These are phyloP conservation scores for Coemansia erecta DNA, from an alignment of 192 early-diverging fungal genomes.

Conservation along the genomic window DNA sequence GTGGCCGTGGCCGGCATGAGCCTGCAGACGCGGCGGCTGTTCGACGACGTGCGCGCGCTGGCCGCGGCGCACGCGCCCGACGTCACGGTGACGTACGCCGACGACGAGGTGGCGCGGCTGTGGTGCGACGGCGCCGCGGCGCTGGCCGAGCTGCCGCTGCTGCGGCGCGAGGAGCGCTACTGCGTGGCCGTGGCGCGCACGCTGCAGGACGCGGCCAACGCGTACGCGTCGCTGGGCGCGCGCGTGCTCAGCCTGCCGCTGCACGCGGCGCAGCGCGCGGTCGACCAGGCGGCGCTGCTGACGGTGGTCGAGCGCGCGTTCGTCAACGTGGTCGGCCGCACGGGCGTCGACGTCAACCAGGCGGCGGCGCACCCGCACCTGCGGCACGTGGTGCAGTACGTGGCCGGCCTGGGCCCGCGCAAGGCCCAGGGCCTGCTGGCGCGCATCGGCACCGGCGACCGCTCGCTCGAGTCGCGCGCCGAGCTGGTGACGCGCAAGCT, in stretches of 20 bases:
- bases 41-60: conserved; percentile 62
- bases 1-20: conserved; percentile 81
- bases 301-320: conserved; percentile 77
- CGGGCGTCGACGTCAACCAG: conserved; percentile 90
- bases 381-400: conserved; percentile 76
- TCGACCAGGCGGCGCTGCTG: conserved; percentile 66
- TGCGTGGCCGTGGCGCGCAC: conserved; percentile 79
- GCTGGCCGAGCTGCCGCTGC: conserved; percentile 67
- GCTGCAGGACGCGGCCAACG: conserved; percentile 79
- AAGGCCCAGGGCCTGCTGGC: conserved; percentile 80
- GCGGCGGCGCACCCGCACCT: conserved; percentile 66
- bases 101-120: conserved; percentile 86
- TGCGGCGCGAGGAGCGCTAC: conserved; percentile 74
- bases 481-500: conserved; percentile 68
- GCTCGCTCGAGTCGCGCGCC: conserved; percentile 61
- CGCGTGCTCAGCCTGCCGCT: conserved; percentile 63
- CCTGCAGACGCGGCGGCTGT: conserved; percentile 69
- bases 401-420: conserved; percentile 89
- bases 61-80: conserved; percentile 54
- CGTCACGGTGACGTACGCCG: conserved; percentile 66
- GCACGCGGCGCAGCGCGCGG: conserved; percentile 72
- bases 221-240: conserved; percentile 73
- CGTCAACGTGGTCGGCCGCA: conserved; percentile 78
- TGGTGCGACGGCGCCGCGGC: conserved; percentile 77
- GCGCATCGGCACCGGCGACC: conserved; percentile 21